These are phyloP conservation scores for Pseudozyma hubeiensis DNA, from an alignment of 1,284 basidiomycete species.

Conservation along the genomic window DNA sequence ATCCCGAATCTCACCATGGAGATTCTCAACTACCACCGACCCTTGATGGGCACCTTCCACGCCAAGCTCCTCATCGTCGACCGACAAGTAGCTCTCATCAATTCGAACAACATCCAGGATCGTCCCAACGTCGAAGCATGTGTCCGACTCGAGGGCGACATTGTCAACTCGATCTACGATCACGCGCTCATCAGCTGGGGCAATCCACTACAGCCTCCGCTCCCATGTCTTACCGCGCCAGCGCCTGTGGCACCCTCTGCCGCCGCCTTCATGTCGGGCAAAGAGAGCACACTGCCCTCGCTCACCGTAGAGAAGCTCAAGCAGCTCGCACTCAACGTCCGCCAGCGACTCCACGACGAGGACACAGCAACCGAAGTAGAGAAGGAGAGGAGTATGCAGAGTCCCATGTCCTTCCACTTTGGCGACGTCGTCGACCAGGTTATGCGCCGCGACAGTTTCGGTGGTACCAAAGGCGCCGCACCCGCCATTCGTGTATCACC, in stretches of 20 bases:
- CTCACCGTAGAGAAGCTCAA: constrained; percentile 52
- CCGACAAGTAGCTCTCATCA: constrained; percentile 78
- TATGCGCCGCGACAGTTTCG: constrained; percentile 44
- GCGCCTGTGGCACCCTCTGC: constrained; percentile 54
- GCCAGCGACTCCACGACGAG: constrained; percentile 53
- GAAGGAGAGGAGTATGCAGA: constrained; percentile 43
- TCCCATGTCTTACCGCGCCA: constrained; percentile 73
- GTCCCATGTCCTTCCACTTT: constrained; percentile 51
- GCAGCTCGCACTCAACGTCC: constrained; percentile 45
- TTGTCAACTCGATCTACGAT: constrained; percentile 80
- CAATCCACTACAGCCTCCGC: constrained; percentile 74
- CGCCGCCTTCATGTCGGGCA: constrained; percentile 50
- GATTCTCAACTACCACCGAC: constrained; percentile 67
- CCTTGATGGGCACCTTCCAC: constrained; percentile 77
- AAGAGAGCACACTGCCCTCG: constrained; percentile 39
- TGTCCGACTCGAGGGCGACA: constrained; percentile 73
- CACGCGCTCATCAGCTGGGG: constrained; percentile 78
- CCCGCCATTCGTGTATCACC: constrained; percentile 13
- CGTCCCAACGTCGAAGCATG: constrained; percentile 70
- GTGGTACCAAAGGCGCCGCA: constrained; percentile 19
- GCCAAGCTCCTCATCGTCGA: constrained; percentile 82
- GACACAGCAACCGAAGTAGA: constrained; percentile 60
- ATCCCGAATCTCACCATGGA: constrained; percentile 63
- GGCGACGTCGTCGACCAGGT: constrained; percentile 61
- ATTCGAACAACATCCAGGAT: constrained; percentile 80